These are phyloP conservation scores for Chenopodium suecicum DNA, from an alignment of 148 eudicot genomes.

Conservation along the genomic window DNA sequence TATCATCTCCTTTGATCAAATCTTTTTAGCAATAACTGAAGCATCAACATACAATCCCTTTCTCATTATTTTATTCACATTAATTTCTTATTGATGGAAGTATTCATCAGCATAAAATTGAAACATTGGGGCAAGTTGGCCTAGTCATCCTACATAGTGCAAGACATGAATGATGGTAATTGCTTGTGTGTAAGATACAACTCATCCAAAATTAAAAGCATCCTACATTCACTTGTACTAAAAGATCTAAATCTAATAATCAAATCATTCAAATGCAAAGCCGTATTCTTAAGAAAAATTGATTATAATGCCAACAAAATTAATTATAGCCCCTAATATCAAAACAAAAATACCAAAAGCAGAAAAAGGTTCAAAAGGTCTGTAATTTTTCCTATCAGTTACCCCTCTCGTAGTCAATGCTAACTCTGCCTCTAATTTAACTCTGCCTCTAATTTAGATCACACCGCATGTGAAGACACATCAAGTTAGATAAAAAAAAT, in stretches of 20 bases:
- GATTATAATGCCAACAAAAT: slow-evolving; percentile 1
- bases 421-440: neutral
- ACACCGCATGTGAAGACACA: neutral
- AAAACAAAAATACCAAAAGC: neutral
- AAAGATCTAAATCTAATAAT: neutral
- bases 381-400: neutral
- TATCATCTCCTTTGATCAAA: slow-evolving; percentile 12
- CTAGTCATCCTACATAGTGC: slow-evolving; percentile 17
- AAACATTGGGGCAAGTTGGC: slow-evolving; percentile 4
- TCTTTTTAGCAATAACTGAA: slow-evolving; percentile 1
- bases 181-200: slow-evolving; percentile 13
- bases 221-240: neutral
- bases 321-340: neutral
- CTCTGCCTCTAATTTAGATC: neutral
- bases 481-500: neutral
- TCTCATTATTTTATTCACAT: neutral
- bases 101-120: neutral
- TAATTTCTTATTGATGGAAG: neutral
- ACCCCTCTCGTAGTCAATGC: neutral
- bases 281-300: neutral
- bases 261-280: neutral
- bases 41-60: slow-evolving; percentile 16
- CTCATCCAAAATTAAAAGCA: slow-evolving; percentile 10
- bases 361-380: neutral
- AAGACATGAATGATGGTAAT: slow-evolving; percentile 12